phyloP scores from a whole-genome alignment of 1,284 basidiomycete species.

The Papiliotrema nemorosa region DNA sequence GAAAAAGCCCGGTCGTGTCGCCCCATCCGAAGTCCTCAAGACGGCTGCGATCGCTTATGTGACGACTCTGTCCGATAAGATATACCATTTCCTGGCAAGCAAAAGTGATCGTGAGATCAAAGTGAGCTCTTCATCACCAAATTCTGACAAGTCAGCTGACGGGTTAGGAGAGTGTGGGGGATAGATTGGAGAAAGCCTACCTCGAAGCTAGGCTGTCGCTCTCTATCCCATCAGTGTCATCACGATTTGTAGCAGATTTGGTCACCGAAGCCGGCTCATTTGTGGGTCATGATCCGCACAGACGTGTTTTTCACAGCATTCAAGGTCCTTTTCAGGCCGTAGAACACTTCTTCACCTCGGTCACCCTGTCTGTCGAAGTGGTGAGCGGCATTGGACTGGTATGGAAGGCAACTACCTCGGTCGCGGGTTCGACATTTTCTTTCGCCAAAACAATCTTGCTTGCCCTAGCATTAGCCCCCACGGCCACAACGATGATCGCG shows the following conservation, averaged over 20 bases:
- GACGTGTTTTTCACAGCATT: background rate
- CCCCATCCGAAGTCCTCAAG: conserved; percentile 8
- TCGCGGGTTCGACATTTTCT: conserved; percentile 56
- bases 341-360: conserved; percentile 67
- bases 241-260: conserved; percentile 65
- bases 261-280: conserved; percentile 66
- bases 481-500: conserved; percentile 1
- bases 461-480: conserved; percentile 61
- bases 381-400: conserved; percentile 10
- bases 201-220: conserved; percentile 69
- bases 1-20: background rate
- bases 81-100: conserved; percentile 10
- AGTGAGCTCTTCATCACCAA: conserved; percentile 4
- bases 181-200: conserved; percentile 69
- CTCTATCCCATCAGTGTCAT: conserved; percentile 69
- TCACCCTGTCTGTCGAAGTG: conserved; percentile 56
- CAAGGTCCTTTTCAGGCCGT: conserved; percentile 19
- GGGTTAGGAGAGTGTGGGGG: conserved; percentile 53
- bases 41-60: conserved; percentile 11
- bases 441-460: no score
- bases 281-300: conserved; percentile 16
- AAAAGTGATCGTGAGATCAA: conserved; percentile 4
- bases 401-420: conserved; percentile 2
- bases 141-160: conserved; percentile 5
- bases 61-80: conserved; percentile 11